Conservation (phyloP, 2,329 filamentous ascomycete species). For the Aspergillus fructus region DNA sequence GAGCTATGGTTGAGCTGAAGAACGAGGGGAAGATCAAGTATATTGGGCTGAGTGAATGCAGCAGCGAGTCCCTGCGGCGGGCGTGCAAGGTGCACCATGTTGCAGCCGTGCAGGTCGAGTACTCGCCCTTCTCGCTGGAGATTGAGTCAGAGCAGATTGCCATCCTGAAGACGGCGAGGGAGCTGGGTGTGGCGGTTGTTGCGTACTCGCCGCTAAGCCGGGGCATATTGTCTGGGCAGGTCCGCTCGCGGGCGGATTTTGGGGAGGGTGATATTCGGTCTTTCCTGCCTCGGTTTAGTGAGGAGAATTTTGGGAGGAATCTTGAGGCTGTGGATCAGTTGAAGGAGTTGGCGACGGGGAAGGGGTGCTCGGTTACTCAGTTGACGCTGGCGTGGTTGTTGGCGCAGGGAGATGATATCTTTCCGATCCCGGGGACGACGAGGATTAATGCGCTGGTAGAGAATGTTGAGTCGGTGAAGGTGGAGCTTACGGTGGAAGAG, state of each 20-base stretch:
- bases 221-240: conserved; percentile 45
- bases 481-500: conserved; percentile 18
- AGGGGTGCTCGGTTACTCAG: conserved; percentile 56
- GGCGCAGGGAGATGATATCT: conserved; percentile 59
- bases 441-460: conserved; percentile 47
- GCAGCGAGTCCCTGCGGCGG: conserved; percentile 50
- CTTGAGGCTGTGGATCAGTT: conserved; percentile 54
- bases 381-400: conserved; percentile 64
- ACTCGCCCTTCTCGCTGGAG: conserved; percentile 50
- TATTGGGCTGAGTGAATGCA: conserved; percentile 53
- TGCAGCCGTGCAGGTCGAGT: conserved; percentile 55
- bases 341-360: conserved; percentile 50
- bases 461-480: conserved; percentile 33
- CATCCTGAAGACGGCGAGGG: conserved; percentile 28
- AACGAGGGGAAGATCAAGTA: conserved; percentile 55
- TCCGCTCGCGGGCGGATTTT: conserved; percentile 41
- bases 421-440: conserved; percentile 60
- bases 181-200: conserved; percentile 41
- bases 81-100: conserved; percentile 52
- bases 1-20: conserved; percentile 46
- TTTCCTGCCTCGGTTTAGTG: conserved; percentile 49
- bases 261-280: conserved; percentile 48
- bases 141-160: conserved; percentile 42
- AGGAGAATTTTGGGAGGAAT: conserved; percentile 58
- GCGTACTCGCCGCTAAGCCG: conserved; percentile 45